Base-by-base conservation (phyloP, 1,284 basidiomycete genomes). In the Mycena citricolor region DNA sequence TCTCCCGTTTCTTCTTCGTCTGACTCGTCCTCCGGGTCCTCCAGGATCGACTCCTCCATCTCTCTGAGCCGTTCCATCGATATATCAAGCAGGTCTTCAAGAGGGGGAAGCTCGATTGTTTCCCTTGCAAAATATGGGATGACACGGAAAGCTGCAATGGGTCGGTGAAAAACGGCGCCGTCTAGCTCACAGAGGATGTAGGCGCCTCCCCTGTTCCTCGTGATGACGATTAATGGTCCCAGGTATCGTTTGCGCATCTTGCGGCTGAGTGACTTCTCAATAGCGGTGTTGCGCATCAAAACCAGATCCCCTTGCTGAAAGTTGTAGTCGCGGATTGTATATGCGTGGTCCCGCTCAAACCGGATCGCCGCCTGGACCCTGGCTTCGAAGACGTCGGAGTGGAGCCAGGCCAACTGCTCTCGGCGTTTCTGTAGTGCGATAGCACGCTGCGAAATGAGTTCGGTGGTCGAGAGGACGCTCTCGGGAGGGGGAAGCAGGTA, bases 161-260 rank as follows among this genome's bases (percentile, higher is more conserved):
- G 36, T 5, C 36, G 22, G 7, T 14, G 17, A 28, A 39, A 39
- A 19, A 39, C 22, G 6, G 36, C 8, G 5, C 36, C 36, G 19
- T 39, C 36, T 6, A 39, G 36, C 23, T 25, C 25, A 17, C 16
- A 14, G 6, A 39, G 20, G 36, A 39, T 39, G 36, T 39, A 39
- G 8, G 36, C 36, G 5, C 36, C 36, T 6, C 36, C 36, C 5
- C 25, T 22, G 25, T 39, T 39, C 16, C 36, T 14, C 10, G 36
- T 20, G 13, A 39, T 25, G 6, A 39, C 36, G 7, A 39, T 25
- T 39, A 65, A 59, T 0, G 68, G 66, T 1, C 68, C 64, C 5
- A 60, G 37, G 32, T 65, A 67, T 0, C 60, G 48, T 4, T 57
- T 47, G 8, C 49, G 46, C 39, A 59, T 61, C 44, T 54, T 56